phyloP scores from a whole-genome alignment of 2,329 filamentous ascomycete genomes.

The Cladophialophora immunda region DNA sequence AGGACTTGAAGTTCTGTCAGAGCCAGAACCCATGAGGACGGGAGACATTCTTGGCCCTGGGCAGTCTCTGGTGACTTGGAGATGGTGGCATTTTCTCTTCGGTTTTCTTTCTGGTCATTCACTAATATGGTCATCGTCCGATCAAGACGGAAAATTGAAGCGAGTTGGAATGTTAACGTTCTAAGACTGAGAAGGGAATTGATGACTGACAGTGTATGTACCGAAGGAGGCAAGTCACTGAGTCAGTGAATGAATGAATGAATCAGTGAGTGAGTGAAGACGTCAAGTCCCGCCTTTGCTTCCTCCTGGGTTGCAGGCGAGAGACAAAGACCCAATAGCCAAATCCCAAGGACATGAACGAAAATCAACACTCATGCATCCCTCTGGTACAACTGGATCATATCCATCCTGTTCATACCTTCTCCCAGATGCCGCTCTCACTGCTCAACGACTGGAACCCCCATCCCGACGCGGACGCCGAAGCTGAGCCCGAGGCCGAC shows the following conservation, averaged over 20 bases:
- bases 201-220: neutral
- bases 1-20: no score
- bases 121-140: neutral
- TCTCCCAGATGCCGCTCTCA: conserved; percentile 42
- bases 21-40: no score
- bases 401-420: conserved; percentile 30
- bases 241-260: neutral
- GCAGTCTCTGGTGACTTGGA: neutral
- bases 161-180: neutral
- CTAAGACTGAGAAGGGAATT: neutral
- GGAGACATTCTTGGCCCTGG: neutral
- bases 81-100: neutral
- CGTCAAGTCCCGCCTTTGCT: neutral
- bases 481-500: neutral
- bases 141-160: neutral
- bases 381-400: neutral
- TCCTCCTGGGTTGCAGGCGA: neutral
- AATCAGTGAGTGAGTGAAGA: conserved; percentile 1
- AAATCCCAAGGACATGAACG: neutral
- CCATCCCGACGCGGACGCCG: conserved; percentile 21
- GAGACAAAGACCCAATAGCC: neutral
- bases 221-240: neutral
- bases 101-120: neutral
- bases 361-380: neutral
- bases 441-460: conserved; percentile 27